Evolutionary conservation across 1,284 basidiomycete species (phyloP).

Genomic region (Phellinidium pouzarii): DNA sequence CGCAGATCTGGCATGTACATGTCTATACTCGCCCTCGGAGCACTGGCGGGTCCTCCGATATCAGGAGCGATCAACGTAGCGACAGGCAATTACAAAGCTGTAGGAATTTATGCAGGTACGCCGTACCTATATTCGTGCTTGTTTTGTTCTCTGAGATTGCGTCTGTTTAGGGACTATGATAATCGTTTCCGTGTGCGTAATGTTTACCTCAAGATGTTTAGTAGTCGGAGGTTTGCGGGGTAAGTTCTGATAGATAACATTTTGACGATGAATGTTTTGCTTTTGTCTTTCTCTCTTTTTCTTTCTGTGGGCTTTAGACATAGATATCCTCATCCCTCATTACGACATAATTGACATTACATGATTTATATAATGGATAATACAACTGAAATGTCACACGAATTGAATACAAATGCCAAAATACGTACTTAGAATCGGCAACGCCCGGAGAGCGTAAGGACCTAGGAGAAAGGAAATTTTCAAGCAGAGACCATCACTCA

Average conservation of each 20-base stretch:
- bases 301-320: too few relatives aligned
- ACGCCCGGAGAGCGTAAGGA: not conserved
- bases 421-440: constrained; percentile 1
- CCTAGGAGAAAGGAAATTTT: constrained; percentile 1
- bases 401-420: not conserved
- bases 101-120: constrained; percentile 29
- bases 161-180: constrained; percentile 12
- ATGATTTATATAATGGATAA: not conserved
- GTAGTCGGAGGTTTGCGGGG: constrained; percentile 31
- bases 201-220: constrained; percentile 28
- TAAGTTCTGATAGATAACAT: constrained; percentile 27
- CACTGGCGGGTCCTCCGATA: constrained; percentile 29
- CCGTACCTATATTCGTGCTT: not conserved
- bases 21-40: constrained; percentile 25
- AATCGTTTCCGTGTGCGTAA: constrained; percentile 28
- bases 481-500: constrained; percentile 16
- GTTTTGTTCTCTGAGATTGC: not conserved
- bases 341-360: too few relatives aligned
- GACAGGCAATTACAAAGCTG: constrained; percentile 23
- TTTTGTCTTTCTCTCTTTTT: too few relatives aligned
- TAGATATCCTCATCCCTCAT: too few relatives aligned
- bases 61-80: constrained; percentile 27
- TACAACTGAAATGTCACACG: not conserved
- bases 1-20: constrained; percentile 28
- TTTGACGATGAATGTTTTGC: not conserved